Conservation (phyloP, 768 basidiomycete genomes). For the Termitomyces sp. region DNA sequence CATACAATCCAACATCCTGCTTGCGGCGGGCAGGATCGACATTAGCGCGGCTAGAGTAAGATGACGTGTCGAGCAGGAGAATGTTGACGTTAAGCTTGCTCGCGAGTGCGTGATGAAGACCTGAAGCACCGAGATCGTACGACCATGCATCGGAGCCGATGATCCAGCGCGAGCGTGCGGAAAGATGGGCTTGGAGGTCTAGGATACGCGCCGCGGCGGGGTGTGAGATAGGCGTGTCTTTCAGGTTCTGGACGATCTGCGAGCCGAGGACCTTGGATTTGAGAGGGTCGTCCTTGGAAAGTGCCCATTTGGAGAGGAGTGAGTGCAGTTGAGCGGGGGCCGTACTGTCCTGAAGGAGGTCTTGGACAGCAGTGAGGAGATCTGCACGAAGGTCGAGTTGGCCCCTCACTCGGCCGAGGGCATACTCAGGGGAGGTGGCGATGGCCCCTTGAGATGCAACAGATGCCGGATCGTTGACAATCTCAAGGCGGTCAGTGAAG, state of each 20-base stretch:
- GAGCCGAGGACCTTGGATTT: conserved; percentile 59
- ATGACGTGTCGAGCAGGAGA: conserved; percentile 88
- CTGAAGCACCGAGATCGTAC: conserved; percentile 93
- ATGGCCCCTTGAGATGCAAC: conserved; percentile 63
- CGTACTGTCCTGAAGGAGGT: conserved; percentile 50
- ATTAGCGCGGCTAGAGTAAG: conserved; percentile 75
- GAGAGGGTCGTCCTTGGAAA: conserved; percentile 62
- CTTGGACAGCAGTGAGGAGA: conserved; percentile 60
- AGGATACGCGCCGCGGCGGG: conserved; percentile 54
- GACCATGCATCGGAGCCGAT: conserved; percentile 98
- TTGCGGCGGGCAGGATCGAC: conserved; percentile 75
- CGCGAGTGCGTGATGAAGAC: conserved; percentile 90
- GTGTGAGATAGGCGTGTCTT: conserved; percentile 32
- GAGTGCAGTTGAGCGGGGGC: conserved; percentile 57
- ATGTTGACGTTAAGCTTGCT: conserved; percentile 92
- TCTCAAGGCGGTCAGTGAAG: conserved; percentile 73
- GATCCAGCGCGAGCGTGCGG: conserved; percentile 84
- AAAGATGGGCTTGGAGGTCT: conserved; percentile 54
- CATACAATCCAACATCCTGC: conserved; percentile 95
- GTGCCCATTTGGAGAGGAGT: conserved; percentile 75
- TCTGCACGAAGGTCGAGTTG: conserved; percentile 71
- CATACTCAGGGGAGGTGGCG: conserved; percentile 92
- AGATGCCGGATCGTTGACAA: conserved; percentile 79
- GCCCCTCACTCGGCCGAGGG: conserved; percentile 85
- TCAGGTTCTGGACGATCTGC: conserved; percentile 48